These are phyloP conservation scores for Alloteropsis semialata DNA, from an alignment of 176 grass and related monocot species.

Conservation along the genomic window DNA sequence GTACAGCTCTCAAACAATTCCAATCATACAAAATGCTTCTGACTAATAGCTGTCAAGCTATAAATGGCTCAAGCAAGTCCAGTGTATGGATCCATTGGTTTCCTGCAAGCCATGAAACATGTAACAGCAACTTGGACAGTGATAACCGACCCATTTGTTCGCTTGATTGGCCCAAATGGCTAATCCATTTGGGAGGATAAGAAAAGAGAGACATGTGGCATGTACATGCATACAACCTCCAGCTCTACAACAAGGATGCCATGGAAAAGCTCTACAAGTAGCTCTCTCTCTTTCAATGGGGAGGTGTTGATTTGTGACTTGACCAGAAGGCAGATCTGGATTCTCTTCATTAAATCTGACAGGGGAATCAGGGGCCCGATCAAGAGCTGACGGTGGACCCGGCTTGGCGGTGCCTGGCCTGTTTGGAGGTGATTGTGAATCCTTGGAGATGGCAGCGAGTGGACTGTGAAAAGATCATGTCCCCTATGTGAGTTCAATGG, in stretches of 20 bases:
- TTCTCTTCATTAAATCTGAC: slow-evolving; percentile 37
- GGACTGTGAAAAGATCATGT: slow-evolving; percentile 25
- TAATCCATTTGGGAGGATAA: background rate
- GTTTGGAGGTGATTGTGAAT: background rate
- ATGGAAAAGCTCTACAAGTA: background rate
- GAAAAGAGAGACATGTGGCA: background rate
- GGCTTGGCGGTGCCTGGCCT: background rate
- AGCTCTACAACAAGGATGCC: background rate
- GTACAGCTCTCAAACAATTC: slow-evolving; percentile 5
- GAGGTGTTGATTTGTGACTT: background rate
- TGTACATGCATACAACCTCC: background rate
- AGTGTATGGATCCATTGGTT: slow-evolving; percentile 33
- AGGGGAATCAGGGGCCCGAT: background rate
- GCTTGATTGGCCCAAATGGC: background rate
- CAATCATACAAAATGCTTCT: slow-evolving; percentile 19
- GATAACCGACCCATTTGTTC: background rate
- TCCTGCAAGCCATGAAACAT: slow-evolving; percentile 41
- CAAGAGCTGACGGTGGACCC: slow-evolving; percentile 15
- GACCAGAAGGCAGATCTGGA: slow-evolving; percentile 9
- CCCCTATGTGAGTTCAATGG: slow-evolving; percentile 26
- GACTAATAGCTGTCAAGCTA: slow-evolving; percentile 5
- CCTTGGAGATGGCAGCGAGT: slow-evolving; percentile 10
- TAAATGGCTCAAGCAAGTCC: slow-evolving; percentile 11
- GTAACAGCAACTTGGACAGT: slow-evolving; percentile 33
- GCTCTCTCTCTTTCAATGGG: slow-evolving; percentile 1